Evolutionary conservation across 306 rosid genomes (phyloP), one percentile per base, ranked within the genome.

Genomic region (Prunus dulcis): DNA sequence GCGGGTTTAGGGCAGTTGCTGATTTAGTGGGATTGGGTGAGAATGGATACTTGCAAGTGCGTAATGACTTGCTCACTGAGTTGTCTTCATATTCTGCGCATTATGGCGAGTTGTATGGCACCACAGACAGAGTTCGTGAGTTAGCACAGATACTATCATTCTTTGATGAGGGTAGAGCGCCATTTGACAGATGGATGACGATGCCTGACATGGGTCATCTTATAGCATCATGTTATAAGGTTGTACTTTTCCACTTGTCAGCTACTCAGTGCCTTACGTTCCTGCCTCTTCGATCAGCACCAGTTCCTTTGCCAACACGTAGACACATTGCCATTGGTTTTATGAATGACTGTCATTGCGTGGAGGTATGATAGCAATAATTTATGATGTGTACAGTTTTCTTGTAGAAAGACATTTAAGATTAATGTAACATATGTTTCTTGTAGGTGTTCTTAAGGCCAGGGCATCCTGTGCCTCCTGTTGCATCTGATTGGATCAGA

Each of bases 121-220:
- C 28, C 47, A 22, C 50, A 53, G 75, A 71, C 50, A 71, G 50
- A 64, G 75, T 71, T 71, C 64, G 75, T 32, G 75, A 53, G 51
- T 71, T 71, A 58, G 75, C 75, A n/a, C 75, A 71, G 45, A 30
- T 23, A 32, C 63, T 71, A n/a, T 71, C 75, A 32, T 71, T 53
- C 49, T 53, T 53, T 15, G 60, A 53, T 53, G 75, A 71, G n/a
- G 75, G 64, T 53, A 53, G 51, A 71, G 50, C 64, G 11, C 64
- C 75, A 11, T 53, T 71, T n/a, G 64, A 53, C 45, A 71, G 75
- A 71, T 53, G 75, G 30, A 71, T 71, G 75, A 32, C n/a, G 9
- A 71, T 71, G 75, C 75, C 75, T 32, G 75, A 71, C 50, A 71
- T 71, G 75, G 75, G 75, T 71, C 64, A 71, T 71, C 75, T 71